Base-by-base conservation (phyloP, 2,329 filamentous ascomycete species). In the Cercospora beticola region DNA sequence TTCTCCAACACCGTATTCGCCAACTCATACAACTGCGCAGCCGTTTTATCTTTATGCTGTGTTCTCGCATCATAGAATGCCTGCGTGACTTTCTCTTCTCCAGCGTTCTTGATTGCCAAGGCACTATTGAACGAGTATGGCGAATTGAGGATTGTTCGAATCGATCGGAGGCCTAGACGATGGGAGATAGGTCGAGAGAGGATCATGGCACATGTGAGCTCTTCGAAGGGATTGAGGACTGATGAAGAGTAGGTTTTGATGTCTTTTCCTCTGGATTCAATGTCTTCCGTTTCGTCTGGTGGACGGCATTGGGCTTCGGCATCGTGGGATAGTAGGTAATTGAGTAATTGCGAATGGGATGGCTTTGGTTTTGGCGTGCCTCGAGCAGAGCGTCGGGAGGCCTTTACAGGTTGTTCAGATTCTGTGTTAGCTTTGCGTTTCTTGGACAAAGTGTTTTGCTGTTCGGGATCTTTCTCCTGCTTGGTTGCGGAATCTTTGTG, bases 21-120 rank as follows among this genome's bases (percentile, higher is more conserved):
- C 5, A 80, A 64, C 8, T 72, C 31, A 4, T 76, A 76, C 5
- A 83, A 75, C 66, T 83, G 79, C 8, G 78, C 75, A 0, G 81
- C 82, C 1, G 81, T 83, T 75, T 83, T 83, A 69, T 80, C 81
- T 65, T 82, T 81, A 68, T 84, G 82, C 74, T 83, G 81, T 6
- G 81, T 83, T 31, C 76, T 70, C 36, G 82, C 81, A 64, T 81
- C 79, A 68, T 78, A 77, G 43, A 84, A 70, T 2, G 82, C 80
- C 74, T 83, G 71, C 33, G 76, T 76, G 3, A 78, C 72, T 57
- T 78, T 80, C 62, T 83, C 78, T 0, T 74, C 71, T 0, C 80
- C 81, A 1, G 79, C 80, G 16, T 79, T 75, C 23, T 75, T 71
- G 23, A 83, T 76, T 4, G 76, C 73, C 18, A 73, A 72, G 7